Evolutionary conservation across 257 asterid genomes (phyloP).

Genomic region (Lycium barbarum): DNA sequence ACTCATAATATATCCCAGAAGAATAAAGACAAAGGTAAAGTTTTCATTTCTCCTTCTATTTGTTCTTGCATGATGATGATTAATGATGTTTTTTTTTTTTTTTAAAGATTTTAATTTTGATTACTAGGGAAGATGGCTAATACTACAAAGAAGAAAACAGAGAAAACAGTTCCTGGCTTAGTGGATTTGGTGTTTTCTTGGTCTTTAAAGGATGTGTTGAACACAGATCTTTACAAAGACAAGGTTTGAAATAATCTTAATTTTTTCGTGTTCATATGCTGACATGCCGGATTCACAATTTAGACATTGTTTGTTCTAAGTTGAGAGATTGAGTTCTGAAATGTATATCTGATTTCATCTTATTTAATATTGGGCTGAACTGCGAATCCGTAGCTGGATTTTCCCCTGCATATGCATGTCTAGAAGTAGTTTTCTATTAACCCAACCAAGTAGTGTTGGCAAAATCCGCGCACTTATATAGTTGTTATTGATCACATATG

Average conservation of each 20-base stretch:
- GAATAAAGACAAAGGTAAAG: not conserved
- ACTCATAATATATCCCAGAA: slow-evolving; percentile 11
- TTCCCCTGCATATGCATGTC: no score
- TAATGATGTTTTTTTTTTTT: not conserved
- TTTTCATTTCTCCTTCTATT: not conserved
- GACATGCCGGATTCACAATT: not conserved
- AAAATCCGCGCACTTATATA: no score
- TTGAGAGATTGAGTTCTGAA: no score
- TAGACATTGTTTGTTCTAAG: no score
- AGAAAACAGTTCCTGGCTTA: slow-evolving; percentile 21
- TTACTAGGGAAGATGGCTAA: not conserved
- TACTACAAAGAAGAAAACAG: slow-evolving; percentile 28
- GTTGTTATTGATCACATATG: no score
- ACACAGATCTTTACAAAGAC: slow-evolving; percentile 49
- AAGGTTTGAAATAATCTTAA: slow-evolving; percentile 41
- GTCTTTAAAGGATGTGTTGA: slow-evolving; percentile 52
- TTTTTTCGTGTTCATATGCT: not conserved
- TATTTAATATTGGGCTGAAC: no score
- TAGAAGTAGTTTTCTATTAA: no score
- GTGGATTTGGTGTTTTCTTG: slow-evolving; percentile 50
- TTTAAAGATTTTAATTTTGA: not conserved
- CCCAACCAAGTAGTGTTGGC: no score
- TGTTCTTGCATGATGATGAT: not conserved
- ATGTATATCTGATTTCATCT: no score
- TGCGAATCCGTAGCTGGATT: no score